Evolutionary conservation across 129 eudicot genomes (phyloP).

Genomic region (Cynara cardunculus): DNA sequence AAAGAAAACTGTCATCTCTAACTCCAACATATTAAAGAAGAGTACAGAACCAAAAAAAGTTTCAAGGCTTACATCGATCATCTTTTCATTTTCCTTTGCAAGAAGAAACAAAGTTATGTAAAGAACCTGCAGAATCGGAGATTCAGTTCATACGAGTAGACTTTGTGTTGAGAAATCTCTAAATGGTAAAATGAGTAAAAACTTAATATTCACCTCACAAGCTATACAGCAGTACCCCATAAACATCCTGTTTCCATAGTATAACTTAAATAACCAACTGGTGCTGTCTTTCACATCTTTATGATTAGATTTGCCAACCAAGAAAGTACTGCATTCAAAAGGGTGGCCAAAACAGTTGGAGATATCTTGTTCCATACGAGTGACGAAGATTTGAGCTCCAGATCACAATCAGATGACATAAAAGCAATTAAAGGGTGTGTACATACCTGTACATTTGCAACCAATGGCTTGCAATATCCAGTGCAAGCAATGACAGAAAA

Average conservation of each 20-base stretch:
- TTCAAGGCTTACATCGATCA: constrained; percentile 52
- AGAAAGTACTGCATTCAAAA: constrained; percentile 70
- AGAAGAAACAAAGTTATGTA: constrained; percentile 84
- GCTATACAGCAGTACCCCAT: constrained; percentile 93
- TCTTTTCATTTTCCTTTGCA: constrained; percentile 63
- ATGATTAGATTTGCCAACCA: constrained; percentile 88
- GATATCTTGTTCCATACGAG: background rate
- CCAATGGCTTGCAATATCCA: constrained; percentile 98
- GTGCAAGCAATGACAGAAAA: constrained; percentile 89
- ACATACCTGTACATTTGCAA: constrained; percentile 94
- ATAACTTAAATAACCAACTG: constrained; percentile 81
- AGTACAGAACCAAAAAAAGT: background rate
- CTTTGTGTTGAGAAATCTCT: background rate
- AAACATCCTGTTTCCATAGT: constrained; percentile 82
- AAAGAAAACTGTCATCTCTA: constrained; percentile 10
- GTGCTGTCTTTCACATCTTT: constrained; percentile 97
- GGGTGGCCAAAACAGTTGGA: constrained; percentile 1
- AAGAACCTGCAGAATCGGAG: constrained; percentile 56
- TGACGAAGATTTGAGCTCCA: background rate
- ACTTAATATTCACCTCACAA: constrained; percentile 65
- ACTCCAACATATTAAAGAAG: background rate
- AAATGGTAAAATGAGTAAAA: background rate
- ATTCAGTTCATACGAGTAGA: constrained; percentile 8
- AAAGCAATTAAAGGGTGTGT: background rate
- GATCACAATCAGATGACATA: background rate